Conservation (phyloP, 768 basidiomycete species). For the Panus rudis region DNA sequence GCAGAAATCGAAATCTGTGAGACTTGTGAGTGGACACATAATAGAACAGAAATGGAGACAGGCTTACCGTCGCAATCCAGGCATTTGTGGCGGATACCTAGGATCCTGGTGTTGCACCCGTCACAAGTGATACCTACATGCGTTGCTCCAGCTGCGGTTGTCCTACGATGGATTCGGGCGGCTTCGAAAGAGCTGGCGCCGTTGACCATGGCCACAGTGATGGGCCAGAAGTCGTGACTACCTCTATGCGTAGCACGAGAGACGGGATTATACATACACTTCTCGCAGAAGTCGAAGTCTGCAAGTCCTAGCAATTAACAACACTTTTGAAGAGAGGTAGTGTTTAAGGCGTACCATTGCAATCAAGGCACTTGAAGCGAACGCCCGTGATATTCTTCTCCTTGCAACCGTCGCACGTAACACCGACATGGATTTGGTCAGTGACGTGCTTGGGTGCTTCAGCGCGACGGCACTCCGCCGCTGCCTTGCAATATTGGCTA, state of each 20-base stretch:
- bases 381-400: slow-evolving; percentile 45
- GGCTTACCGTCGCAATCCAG: slow-evolving; percentile 49
- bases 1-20: slow-evolving; percentile 67
- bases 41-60: background rate
- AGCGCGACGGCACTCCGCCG: background rate
- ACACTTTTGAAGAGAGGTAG: background rate
- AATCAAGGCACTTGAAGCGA: slow-evolving; percentile 78
- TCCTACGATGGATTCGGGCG: background rate
- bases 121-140: slow-evolving; percentile 65
- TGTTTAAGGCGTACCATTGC: slow-evolving; percentile 30
- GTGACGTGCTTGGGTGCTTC: background rate
- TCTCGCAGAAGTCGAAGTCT: slow-evolving; percentile 18
- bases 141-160: slow-evolving; percentile 4
- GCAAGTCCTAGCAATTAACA: background rate
- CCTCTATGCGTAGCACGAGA: slow-evolving; percentile 10
- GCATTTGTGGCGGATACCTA: slow-evolving; percentile 74
- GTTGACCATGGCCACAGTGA: slow-evolving; percentile 2
- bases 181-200: too few relatives aligned
- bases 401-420: slow-evolving; percentile 50
- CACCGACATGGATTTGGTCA: slow-evolving; percentile 2
- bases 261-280: slow-evolving; percentile 9
- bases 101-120: slow-evolving; percentile 45
- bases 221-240: slow-evolving; percentile 18
- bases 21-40: background rate
- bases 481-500: background rate